These are phyloP conservation scores for Rhypophila decipiens DNA, from an alignment of 495 filamentous ascomycete species.

Conservation along the genomic window DNA sequence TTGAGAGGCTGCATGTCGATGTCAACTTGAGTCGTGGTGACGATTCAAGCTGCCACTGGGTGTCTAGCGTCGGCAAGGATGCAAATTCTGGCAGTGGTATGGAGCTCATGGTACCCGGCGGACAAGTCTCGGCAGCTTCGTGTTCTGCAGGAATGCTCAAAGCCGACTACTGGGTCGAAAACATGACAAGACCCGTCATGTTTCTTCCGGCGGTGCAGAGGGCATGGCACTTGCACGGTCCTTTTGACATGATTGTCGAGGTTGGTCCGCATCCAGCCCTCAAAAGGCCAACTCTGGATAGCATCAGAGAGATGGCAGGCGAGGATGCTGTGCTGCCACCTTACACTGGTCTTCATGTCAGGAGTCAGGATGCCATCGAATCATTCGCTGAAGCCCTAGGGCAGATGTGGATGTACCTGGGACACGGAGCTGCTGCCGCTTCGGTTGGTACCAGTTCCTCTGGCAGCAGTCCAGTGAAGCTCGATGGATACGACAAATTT, in stretches of 20 bases:
- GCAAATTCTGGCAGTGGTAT: not conserved
- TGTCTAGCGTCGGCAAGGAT: slow-evolving; percentile 20
- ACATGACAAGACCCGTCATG: slow-evolving; percentile 35
- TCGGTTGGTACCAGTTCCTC: no score
- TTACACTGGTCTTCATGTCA: not conserved
- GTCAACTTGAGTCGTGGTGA: slow-evolving; percentile 15
- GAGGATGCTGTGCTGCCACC: slow-evolving; percentile 17
- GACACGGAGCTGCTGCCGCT: not conserved
- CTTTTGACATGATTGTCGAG: slow-evolving; percentile 30
- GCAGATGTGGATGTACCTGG: not conserved
- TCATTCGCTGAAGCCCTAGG: not conserved
- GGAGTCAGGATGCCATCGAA: not conserved
- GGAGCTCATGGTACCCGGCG: not conserved
- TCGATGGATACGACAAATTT: not conserved
- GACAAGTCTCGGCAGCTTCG: not conserved
- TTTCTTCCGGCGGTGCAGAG: slow-evolving; percentile 35
- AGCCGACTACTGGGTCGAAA: slow-evolving; percentile 33
- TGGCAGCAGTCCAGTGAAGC: no score
- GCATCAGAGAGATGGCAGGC: slow-evolving; percentile 28
- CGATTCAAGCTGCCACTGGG: slow-evolving; percentile 14
- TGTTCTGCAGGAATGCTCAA: not conserved
- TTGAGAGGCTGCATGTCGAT: slow-evolving; percentile 22
- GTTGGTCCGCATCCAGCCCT: slow-evolving; percentile 40
- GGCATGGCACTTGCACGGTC: not conserved
- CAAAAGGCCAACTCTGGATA: slow-evolving; percentile 47